A percentile compares a stretch with the other conserved stretches of the same genome.
Evolutionary conservation across 2,329 filamentous ascomycete genomes (phyloP).

Genomic region (Chrysoporthe cubensis): DNA sequence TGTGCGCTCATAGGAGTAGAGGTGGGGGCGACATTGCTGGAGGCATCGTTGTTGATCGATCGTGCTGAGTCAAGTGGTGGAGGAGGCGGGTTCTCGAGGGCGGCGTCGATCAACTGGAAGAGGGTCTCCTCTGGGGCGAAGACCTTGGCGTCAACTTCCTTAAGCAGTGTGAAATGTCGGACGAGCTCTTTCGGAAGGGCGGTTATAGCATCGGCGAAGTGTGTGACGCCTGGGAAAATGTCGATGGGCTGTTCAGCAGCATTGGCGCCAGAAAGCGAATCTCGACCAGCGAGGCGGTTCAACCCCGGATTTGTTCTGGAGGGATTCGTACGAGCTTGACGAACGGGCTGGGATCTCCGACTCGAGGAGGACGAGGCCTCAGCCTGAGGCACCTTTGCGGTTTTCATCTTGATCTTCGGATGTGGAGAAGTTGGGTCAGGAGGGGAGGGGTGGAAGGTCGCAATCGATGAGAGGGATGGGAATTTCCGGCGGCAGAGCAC

Average conservation of each 20-base stretch:
- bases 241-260: conserved; percentile 64
- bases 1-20: conserved; percentile 55
- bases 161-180: conserved; percentile 91
- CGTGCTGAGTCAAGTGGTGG: conserved; percentile 43
- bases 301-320: conserved; percentile 56
- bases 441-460: conserved; percentile 7
- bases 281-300: conserved; percentile 49
- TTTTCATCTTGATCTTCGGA: conserved; percentile 52
- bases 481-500: conserved; percentile 18
- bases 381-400: conserved; percentile 51
- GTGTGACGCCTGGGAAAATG: conserved; percentile 68
- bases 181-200: conserved; percentile 94
- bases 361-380: conserved; percentile 50
- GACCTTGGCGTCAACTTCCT: conserved; percentile 97
- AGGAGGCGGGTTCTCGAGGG: conserved; percentile 51
- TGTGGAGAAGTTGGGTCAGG: conserved; percentile 24
- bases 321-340: conserved; percentile 68
- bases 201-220: conserved; percentile 89
- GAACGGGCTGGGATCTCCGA: conserved; percentile 66
- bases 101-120: conserved; percentile 71
- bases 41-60: conserved; percentile 49
- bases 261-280: conserved; percentile 49
- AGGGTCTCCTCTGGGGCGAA: conserved; percentile 85
- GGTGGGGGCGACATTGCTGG: conserved; percentile 45
- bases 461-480: conserved; percentile 11